Evolutionary conservation across 148 eudicot species (phyloP), one percentile per base, ranked within the genome.

Genomic region (Diospyros lotus): DNA sequence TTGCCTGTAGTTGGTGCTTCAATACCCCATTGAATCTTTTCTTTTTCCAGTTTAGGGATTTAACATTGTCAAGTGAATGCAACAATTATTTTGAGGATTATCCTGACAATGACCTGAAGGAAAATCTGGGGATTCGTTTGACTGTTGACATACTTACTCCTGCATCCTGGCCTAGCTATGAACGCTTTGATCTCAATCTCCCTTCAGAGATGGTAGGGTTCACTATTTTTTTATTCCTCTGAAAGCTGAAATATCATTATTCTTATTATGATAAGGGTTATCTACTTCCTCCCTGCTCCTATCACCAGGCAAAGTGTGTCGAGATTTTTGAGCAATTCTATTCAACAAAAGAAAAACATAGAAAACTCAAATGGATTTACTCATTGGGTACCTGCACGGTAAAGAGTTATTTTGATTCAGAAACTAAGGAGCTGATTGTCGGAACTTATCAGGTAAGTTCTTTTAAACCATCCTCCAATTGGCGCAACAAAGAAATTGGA

Each of bases 291-390:
- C 52, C 8, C 52, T 48, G 8, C 52, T 48, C 8, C 52, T 48
- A 8, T 28, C 52, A 4, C 52, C 52, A 55, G 86, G 86, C 73
- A 53, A 86, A 74, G 66, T 82, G 86, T 54, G 84, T 86, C n/a
- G 86, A 86, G 80, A 86, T 86, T 52, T 86, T 83, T 59, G 83
- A 80, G 66, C 75, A 86, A 50, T 86, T 82, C 46, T 83, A 86
- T 74, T 77, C 76, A 75, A 86, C 84, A 55, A 86, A 78, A 62
- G 80, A 86, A 39, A 83, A 83, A 42, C 86, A 85, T 54, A 76
- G 88, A 77, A 86, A 82, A 76, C 84, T 86, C n/a, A 86, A 84
- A 58, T 86, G 88, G 88, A 83, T 86, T 59, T 86, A 86, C 9
- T 60, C 64, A 60, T 60, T 60, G 64, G 64, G 40, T 60, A 60